Base-by-base conservation (phyloP, 257 asterid genomes). In the Solanum piurae region DNA sequence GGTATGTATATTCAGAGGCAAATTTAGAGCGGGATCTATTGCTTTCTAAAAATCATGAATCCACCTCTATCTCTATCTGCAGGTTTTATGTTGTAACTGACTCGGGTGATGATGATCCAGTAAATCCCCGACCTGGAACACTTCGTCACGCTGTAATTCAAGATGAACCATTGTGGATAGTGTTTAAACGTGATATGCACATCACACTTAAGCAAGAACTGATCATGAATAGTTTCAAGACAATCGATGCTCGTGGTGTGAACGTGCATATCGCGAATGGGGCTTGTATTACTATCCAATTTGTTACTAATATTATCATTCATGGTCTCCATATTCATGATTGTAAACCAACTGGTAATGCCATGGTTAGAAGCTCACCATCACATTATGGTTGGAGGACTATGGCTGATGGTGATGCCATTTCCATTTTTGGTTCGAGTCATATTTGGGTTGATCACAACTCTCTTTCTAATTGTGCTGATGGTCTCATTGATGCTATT, bases 391-490 rank as follows among this genome's bases (percentile, higher is more conserved):
- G 99, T 13, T 94, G 96, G 98, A 91, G 99, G 89, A 96, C 98
- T 0, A 92, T 94, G 93, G 98, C 98, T 0, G 99, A 96, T 74
- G 99, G 99, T 2, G 99, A 96, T 18, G 99, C 91, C 52, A 93
- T 96, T 21, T 94, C 98, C 1, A 93, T 96, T 1, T 96, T 95
- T 38, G 95, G 96, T 4, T 74, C 98, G 0, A 95, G 98, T 76
- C 98, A 96, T 64, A 91, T 96, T 75, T 96, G 99, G 98, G 86
- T 96, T 29, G 99, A 96, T 29, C 99, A 94, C 55, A 94, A 95
- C 87, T 96, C 98, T 9, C 83, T 96, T 68, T 93, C 98, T 4
- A 94, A 92, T 89, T 96, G 99, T 83, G 82, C 98, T 5, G 99
- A 96, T 83, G 99, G 99, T 9, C 92, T 96, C 13, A 86, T 96